Conservation (phyloP, 2,329 filamentous ascomycete species). For the Drechmeria coniospora region DNA sequence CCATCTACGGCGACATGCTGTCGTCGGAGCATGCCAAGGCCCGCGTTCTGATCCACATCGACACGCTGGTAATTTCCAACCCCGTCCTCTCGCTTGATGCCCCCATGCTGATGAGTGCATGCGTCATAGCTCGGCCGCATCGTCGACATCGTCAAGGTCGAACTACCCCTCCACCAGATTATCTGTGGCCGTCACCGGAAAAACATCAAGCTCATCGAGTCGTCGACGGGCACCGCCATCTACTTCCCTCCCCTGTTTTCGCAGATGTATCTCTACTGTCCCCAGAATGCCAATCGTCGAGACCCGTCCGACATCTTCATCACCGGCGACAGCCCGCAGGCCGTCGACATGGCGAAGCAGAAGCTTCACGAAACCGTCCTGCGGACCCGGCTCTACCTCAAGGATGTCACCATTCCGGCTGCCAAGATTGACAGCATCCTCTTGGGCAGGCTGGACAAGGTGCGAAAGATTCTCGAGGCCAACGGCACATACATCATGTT, state of each 20-base stretch:
- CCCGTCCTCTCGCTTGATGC: background rate
- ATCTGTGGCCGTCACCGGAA: constrained; percentile 88
- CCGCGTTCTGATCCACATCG: constrained; percentile 89
- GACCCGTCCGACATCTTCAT: constrained; percentile 89
- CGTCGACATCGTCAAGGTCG: constrained; percentile 68
- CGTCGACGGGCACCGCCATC: constrained; percentile 86
- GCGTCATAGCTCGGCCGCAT: constrained; percentile 46
- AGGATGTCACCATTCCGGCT: constrained; percentile 78
- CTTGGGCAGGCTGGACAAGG: constrained; percentile 82
- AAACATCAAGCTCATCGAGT: constrained; percentile 97
- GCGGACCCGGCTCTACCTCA: constrained; percentile 71
- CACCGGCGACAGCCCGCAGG: constrained; percentile 73
- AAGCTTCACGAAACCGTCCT: constrained; percentile 76
- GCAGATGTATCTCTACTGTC: constrained; percentile 78
- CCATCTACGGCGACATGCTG: constrained; percentile 89
- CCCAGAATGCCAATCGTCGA: constrained; percentile 63
- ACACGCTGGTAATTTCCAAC: constrained; percentile 53
- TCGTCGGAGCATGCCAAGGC: constrained; percentile 96
- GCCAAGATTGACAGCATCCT: constrained; percentile 93
- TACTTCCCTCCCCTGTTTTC: constrained; percentile 96
- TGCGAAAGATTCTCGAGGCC: constrained; percentile 92
- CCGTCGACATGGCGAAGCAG: constrained; percentile 77
- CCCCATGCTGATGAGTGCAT: constrained; percentile 5
- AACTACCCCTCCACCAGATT: constrained; percentile 77
- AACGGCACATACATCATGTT: constrained; percentile 94